Conservation (phyloP, 1,284 basidiomycete genomes). For the Cryptococcus sp. region DNA sequence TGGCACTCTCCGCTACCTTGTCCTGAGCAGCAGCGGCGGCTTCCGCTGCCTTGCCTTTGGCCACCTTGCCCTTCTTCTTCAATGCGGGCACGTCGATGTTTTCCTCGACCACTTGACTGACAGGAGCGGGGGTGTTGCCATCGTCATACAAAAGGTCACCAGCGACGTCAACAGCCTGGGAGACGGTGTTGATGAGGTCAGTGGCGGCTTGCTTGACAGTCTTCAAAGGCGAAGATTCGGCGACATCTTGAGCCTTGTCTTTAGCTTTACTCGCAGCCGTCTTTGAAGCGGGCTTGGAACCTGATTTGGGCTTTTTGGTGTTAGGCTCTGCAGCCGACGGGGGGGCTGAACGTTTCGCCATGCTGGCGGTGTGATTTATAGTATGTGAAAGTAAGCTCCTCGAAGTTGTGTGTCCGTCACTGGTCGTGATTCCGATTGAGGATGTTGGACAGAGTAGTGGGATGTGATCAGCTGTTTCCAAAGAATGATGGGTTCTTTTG, state of each 20-base stretch:
- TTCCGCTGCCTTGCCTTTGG: conserved; percentile 14
- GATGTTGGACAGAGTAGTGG: not conserved
- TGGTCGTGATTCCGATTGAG: not conserved
- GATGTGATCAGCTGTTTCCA: not conserved
- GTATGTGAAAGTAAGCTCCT: not conserved
- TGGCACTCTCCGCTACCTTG: conserved; percentile 18
- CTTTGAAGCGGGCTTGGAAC: conserved; percentile 10
- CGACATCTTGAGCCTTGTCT: conserved; percentile 4
- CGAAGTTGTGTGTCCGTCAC: not conserved
- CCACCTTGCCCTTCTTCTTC: conserved; percentile 28
- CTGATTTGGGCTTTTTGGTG: conserved; percentile 27
- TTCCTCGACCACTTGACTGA: conserved; percentile 23
- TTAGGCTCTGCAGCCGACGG: conserved; percentile 16
- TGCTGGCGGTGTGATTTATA: conserved; percentile 7
- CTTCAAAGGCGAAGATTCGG: conserved; percentile 14
- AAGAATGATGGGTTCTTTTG: conserved; percentile 1
- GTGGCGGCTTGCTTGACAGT: conserved; percentile 22
- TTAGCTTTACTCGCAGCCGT: conserved; percentile 7
- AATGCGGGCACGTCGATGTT: conserved; percentile 26
- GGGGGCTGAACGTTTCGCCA: conserved; percentile 34
- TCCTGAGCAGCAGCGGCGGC: conserved; percentile 8
- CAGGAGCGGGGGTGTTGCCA: conserved; percentile 26
- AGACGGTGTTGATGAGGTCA: conserved; percentile 22
- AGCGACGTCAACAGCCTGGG: conserved; percentile 36
- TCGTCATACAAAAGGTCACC: conserved; percentile 42